Base-by-base conservation (phyloP, 2,329 filamentous ascomycete genomes). In the Talaromyces verruculosus region DNA sequence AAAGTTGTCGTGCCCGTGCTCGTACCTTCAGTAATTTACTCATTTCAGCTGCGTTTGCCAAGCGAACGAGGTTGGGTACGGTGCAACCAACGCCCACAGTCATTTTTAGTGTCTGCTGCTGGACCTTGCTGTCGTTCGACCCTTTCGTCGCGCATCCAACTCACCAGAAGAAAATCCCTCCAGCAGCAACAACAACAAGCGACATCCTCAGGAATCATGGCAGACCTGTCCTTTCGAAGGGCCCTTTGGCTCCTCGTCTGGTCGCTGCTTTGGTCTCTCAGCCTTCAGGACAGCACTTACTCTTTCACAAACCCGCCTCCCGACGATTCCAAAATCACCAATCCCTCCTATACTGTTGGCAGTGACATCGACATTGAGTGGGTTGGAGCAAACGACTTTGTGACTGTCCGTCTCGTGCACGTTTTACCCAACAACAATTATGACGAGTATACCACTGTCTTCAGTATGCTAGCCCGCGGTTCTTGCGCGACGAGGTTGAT, bases 261-360 rank as follows among this genome's bases (percentile, higher is more conserved):
- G 65, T 47, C 53, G 37, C 45, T 66, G 60, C 65, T 66, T 25
- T 66, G 65, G 55, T 43, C 65, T n/a, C 37, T 61, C 45, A 64
- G 65, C 30, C 43, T 53, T 39, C 61, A 66, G 41, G 35, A 58
- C 7, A 22, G 41, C 5, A 25, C 41, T 15, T 66, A 63, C 43
- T 22, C 43, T 17, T 66, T 66, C 25, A 49, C 63, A 25, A 66
- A 66, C 30, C 65, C 65, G 33, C 65, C 65, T 3, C 53, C 65
- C 5, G 8, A 15, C 22, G 15, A 35, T 43, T 63, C 65, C 30
- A 15, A 43, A 6, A 64, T 64, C 33, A 3, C 22, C 51, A 59
- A 66, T 25, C 65, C 61, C 35, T 19, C 49, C 17, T 66, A 66
- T 35, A 17, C 11, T 3, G 61, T 66, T 39, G 65, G 65, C 11